Conservation (phyloP, 139 green algal species). For the Chlorella sp. region DNA sequence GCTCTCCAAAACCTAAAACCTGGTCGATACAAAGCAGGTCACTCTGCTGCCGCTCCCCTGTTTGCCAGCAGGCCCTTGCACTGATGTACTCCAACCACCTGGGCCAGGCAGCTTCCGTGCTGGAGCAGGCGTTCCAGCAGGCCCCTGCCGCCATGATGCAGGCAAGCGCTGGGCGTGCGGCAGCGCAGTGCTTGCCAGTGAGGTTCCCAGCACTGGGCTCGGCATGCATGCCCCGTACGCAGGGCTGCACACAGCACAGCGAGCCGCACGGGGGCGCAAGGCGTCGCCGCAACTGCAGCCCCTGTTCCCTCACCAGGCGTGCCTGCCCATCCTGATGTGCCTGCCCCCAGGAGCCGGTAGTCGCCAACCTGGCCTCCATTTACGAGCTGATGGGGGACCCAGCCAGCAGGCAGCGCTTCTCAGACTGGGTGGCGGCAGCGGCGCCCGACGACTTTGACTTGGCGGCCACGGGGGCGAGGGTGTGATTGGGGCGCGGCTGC, state of each 20-base stretch:
- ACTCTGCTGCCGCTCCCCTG: no score
- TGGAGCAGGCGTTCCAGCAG: neutral
- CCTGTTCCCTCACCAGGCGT: neutral
- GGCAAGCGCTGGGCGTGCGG: neutral
- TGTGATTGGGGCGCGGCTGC: no score
- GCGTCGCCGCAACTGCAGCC: no score
- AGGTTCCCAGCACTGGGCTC: no score
- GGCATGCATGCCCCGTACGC: no score
- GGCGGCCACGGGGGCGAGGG: neutral
- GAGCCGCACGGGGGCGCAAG: no score
- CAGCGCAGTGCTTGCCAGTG: no score
- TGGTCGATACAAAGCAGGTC: no score
- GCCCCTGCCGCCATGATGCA: conserved; percentile 10
- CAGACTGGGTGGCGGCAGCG: conserved; percentile 3
- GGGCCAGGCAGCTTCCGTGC: neutral
- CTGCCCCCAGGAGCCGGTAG: conserved; percentile 6
- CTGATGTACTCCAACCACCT: conserved; percentile 44
- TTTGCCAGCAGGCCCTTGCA: conserved; percentile 3
- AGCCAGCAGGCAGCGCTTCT: conserved; percentile 3
- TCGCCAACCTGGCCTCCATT: conserved; percentile 22
- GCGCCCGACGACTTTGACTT: conserved; percentile 31
- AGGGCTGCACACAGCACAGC: no score
- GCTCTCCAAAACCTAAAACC: no score
- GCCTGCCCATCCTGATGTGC: neutral
- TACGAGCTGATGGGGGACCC: conserved; percentile 19